These are phyloP conservation scores for Scedosporium minutisporum DNA, from an alignment of 2,329 filamentous ascomycete species.

Conservation along the genomic window DNA sequence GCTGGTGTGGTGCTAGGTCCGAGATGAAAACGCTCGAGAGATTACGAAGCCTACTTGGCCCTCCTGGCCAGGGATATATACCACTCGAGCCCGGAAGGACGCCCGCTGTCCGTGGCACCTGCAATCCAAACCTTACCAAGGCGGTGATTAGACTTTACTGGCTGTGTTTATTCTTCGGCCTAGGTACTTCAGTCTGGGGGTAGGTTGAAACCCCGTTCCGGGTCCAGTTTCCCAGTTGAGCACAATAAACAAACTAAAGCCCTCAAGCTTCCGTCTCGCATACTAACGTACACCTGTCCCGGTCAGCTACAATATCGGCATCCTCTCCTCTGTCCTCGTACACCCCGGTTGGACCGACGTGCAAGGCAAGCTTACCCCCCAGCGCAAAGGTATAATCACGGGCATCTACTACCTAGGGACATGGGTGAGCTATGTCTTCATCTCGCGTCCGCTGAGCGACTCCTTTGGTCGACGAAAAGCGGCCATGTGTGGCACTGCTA, in stretches of 20 bases:
- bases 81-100: neutral
- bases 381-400: slow-evolving; percentile 41
- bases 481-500: slow-evolving; percentile 34
- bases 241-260: neutral
- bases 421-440: slow-evolving; percentile 42
- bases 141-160: slow-evolving; percentile 20
- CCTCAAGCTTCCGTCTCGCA: neutral
- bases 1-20: neutral
- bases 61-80: neutral
- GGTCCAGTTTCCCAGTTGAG: too few species aligned
- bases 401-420: slow-evolving; percentile 50
- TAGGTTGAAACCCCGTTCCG: slow-evolving; percentile 16
- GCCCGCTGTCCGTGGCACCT: neutral
- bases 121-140: slow-evolving; percentile 19
- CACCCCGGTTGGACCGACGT: slow-evolving; percentile 42
- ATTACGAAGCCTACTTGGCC: neutral
- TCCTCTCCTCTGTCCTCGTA: slow-evolving; percentile 46
- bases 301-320: slow-evolving; percentile 44
- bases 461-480: slow-evolving; percentile 40
- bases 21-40: neutral
- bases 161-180: slow-evolving; percentile 36
- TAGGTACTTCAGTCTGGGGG: slow-evolving; percentile 44
- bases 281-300: neutral
- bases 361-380: slow-evolving; percentile 32
- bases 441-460: slow-evolving; percentile 43